A percentile compares a stretch with the other conserved stretches of the same genome.
These are phyloP conservation scores for Rhizopogon rudus DNA, from an alignment of 768 basidiomycete species.

Conservation along the genomic window DNA sequence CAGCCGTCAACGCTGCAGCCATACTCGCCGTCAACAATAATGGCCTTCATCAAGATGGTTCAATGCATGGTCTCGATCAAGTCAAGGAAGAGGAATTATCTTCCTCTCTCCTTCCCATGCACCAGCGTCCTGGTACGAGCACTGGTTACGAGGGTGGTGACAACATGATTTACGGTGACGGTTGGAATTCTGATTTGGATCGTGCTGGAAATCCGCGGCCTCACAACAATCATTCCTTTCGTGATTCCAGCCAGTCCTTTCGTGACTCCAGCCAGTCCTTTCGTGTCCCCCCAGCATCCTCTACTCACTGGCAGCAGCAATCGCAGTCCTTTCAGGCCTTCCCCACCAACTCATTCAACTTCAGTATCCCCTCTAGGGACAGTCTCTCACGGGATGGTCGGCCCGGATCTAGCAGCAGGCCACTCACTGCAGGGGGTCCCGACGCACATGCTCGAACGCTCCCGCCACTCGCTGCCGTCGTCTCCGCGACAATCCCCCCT, in stretches of 20 bases:
- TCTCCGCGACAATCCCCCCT: conserved; percentile 64
- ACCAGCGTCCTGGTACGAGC: conserved; percentile 66
- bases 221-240: conserved; percentile 62
- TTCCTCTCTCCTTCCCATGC: conserved; percentile 22
- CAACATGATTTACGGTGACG: conserved; percentile 23
- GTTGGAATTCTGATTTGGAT: conserved; percentile 35
- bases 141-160: conserved; percentile 63
- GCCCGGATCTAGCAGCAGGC: conserved; percentile 47
- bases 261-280: conserved; percentile 80
- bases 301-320: conserved; percentile 36
- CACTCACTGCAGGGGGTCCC: conserved; percentile 48
- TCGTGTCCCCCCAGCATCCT: conserved; percentile 53
- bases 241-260: conserved; percentile 78
- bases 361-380: conserved; percentile 32
- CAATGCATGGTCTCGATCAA: conserved; percentile 18
- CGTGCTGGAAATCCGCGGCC: conserved; percentile 31
- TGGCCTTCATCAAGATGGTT: conserved; percentile 11
- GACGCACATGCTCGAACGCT: conserved; percentile 45
- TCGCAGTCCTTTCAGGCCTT: conserved; percentile 71
- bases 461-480: conserved; percentile 72
- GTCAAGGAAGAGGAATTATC: conserved; percentile 41
- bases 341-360: conserved; percentile 41
- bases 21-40: conserved; percentile 15
- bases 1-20: conserved; percentile 14
- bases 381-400: conserved; percentile 32